Base-by-base conservation (phyloP, 257 asterid species). In the Solanum corneliomulleri region DNA sequence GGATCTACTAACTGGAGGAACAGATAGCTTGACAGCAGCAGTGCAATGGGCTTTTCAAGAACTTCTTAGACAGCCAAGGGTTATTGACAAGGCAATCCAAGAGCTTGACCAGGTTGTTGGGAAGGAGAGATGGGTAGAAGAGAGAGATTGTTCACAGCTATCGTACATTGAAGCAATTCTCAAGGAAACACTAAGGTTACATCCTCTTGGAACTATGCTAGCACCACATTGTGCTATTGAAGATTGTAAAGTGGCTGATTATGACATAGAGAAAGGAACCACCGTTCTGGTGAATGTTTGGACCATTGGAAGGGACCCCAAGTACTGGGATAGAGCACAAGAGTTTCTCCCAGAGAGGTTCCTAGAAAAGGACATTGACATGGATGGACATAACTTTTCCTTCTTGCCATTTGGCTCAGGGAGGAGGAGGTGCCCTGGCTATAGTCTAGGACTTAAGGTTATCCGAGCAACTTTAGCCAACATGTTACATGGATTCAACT, bases 401-500 rank as follows among this genome's bases (percentile, higher is more conserved):
- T 42, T 88, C 31, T 39, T 90, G 70, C 90, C 92, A 9, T 90
- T 90, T 86, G 88, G 92, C 25, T 86, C 88, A 0, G 90, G 92
- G 35, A 77, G 92, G 62, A 83, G 92, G 47, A 87, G 90, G 44
- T 90, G 92, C 41, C 89, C 90, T 3, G 90, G 89, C 85, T 86
- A 86, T 56, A 86, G 62, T 75, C 77, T 86, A 11, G 88, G 85
- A 60, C 84, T 86, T 35, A 86, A n/a, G 72, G 45, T 76, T 56
- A 88, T 89, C 10, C 91, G 91, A 47, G 81, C 89, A 31, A 85
- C 77, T 23, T 83, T 85, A 76, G 90, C 90, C 44, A 90, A 90
- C 86, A 88, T 91, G 90, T 6, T 92, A 64, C 92, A 88, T 86
- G 92, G 92, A 77, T 91, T 90, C 66, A 86, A 89, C 70, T 21